Conservation (phyloP, 148 eudicot species). For the Vaccinium darrowii region DNA sequence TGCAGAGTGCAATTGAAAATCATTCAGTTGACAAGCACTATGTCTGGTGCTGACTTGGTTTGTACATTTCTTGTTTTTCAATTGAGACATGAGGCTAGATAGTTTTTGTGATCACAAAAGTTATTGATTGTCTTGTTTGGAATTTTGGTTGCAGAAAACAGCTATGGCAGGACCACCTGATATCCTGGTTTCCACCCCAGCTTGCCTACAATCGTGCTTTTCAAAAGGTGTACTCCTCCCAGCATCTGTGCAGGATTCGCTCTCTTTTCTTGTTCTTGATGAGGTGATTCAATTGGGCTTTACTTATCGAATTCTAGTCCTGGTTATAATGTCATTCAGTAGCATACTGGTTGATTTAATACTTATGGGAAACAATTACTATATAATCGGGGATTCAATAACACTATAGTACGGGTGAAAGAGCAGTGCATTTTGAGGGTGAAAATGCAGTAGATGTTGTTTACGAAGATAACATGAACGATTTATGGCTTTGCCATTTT, state of each 20-base stretch:
- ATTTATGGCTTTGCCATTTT: not conserved
- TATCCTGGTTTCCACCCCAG: constrained; percentile 82
- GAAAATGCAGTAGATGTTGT: not conserved
- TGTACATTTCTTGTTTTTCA: constrained; percentile 27
- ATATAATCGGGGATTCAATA: not conserved
- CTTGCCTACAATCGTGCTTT: constrained; percentile 71
- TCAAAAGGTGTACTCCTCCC: constrained; percentile 53
- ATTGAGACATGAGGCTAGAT: not conserved
- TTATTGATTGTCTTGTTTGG: not conserved
- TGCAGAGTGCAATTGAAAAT: constrained; percentile 79
- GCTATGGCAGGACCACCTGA: constrained; percentile 68
- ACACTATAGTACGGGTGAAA: not conserved
- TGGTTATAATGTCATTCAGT: not conserved
- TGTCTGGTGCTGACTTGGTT: constrained; percentile 76
- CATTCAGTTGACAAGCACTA: constrained; percentile 60
- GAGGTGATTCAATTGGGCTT: constrained; percentile 48
- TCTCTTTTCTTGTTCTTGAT: constrained; percentile 82
- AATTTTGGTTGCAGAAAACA: constrained; percentile 7
- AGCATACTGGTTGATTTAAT: not conserved
- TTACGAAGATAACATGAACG: no score
- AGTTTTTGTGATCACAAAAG: not conserved
- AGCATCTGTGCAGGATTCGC: constrained; percentile 70
- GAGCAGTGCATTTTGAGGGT: not conserved
- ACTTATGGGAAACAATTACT: not conserved
- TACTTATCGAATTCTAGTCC: not conserved